A percentile compares a stretch with the other conserved stretches of the same genome.
These are phyloP conservation scores for Tylopilus cervinicoccineus DNA, from an alignment of 768 basidiomycete genomes.

Conservation along the genomic window DNA sequence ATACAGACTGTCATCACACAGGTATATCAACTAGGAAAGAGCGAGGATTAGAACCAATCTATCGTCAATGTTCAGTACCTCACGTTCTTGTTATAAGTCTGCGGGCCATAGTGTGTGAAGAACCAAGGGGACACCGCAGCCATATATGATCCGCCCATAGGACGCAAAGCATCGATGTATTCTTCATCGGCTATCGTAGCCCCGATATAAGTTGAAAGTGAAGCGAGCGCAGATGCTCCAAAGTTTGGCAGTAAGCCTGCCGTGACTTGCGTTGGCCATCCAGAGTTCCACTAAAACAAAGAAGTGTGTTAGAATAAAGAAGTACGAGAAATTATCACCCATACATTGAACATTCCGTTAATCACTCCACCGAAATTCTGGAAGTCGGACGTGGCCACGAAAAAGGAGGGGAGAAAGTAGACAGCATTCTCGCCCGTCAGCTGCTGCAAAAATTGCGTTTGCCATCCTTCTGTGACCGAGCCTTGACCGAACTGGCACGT, in stretches of 20 bases:
- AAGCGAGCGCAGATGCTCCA: slow-evolving; percentile 17
- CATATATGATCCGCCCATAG: slow-evolving; percentile 38
- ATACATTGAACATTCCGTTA: slow-evolving; percentile 58
- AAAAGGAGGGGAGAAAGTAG: slow-evolving; percentile 69
- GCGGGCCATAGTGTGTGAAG: slow-evolving; percentile 69
- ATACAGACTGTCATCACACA: slow-evolving; percentile 66
- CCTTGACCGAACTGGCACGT: slow-evolving; percentile 60
- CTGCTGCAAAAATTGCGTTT: slow-evolving; percentile 45
- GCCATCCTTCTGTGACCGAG: slow-evolving; percentile 53
- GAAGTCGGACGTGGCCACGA: slow-evolving; percentile 50
- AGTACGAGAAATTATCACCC: slow-evolving; percentile 15
- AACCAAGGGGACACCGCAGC: slow-evolving; percentile 70
- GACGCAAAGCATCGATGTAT: slow-evolving; percentile 45
- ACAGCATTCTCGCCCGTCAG: slow-evolving; percentile 43
- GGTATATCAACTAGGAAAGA: slow-evolving; percentile 52
- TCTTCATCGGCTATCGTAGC: slow-evolving; percentile 48
- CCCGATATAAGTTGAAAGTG: slow-evolving; percentile 38
- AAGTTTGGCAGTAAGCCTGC: slow-evolving; percentile 9
- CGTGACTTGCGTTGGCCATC: slow-evolving; percentile 68
- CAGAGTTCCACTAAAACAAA: slow-evolving; percentile 65
- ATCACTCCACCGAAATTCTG: slow-evolving; percentile 45
- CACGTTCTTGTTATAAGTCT: slow-evolving; percentile 73
- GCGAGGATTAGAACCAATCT: not conserved
- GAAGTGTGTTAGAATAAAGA: slow-evolving; percentile 11
- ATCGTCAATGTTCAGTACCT: slow-evolving; percentile 17